phyloP scores from a whole-genome alignment of 2,329 filamentous ascomycete genomes.

The Pseudogymnoascus sp. region DNA sequence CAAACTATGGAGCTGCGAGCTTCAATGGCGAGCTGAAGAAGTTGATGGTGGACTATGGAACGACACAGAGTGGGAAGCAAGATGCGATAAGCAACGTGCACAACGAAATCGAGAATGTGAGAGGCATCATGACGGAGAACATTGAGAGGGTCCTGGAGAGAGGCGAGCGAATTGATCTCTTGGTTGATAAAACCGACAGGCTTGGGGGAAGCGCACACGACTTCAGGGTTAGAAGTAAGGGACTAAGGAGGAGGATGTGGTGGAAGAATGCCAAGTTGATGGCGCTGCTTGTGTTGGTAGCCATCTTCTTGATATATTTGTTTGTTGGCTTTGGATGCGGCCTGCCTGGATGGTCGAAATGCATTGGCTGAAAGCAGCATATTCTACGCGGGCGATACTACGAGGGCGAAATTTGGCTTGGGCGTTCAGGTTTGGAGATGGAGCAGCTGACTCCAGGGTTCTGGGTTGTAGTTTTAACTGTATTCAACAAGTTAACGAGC shows the following conservation, averaged over 20 bases:
- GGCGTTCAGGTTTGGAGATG: slow-evolving; percentile 1
- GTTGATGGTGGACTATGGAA: slow-evolving; percentile 79
- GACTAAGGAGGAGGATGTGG: slow-evolving; percentile 92
- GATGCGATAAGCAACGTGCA: slow-evolving; percentile 80
- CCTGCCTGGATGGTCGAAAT: slow-evolving; percentile 45
- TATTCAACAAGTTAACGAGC: not conserved
- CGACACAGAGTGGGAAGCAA: slow-evolving; percentile 64
- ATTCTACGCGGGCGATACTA: not conserved
- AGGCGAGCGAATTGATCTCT: slow-evolving; percentile 84
- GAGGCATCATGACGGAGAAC: slow-evolving; percentile 91
- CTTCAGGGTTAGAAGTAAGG: slow-evolving; percentile 80
- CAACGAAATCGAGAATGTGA: slow-evolving; percentile 84
- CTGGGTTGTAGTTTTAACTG: not conserved
- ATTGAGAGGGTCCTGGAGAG: slow-evolving; percentile 84
- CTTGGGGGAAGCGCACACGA: slow-evolving; percentile 82
- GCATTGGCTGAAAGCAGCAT: slow-evolving; percentile 19
- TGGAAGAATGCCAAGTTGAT: slow-evolving; percentile 99
- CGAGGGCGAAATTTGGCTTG: not conserved
- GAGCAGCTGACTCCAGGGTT: not conserved
- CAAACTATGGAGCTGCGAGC: slow-evolving; percentile 80
- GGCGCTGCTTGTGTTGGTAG: slow-evolving; percentile 65
- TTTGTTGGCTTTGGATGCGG: slow-evolving; percentile 68
- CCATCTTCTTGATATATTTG: slow-evolving; percentile 64
- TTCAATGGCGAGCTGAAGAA: slow-evolving; percentile 75
- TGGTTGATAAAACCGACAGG: slow-evolving; percentile 94